Evolutionary conservation across 352 stramenopile species (phyloP), one percentile per base, ranked within the genome.

Genomic region (Phytophthora sp.): DNA sequence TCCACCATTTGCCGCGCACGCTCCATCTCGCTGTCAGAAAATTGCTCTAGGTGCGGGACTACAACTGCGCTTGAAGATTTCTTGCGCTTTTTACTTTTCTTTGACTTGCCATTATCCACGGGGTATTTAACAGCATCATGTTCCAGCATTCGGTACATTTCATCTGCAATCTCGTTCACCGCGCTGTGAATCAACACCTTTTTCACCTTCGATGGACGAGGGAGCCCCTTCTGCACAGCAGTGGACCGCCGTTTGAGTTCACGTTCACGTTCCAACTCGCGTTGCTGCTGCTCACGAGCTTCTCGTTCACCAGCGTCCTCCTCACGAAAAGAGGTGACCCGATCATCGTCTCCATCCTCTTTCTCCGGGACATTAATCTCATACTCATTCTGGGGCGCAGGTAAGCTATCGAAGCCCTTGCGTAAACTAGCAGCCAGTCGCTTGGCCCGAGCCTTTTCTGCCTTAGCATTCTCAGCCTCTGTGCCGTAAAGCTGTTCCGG

Each of bases 271-370:
- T 87, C 75, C 1, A 74, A 45, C 42, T 89, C 68, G 15, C 71
- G 77, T 47, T 89, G 74, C 11, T 67, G 73, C 30, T 75, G 58
- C 42, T 89, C 44, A 18, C 88, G 80, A 20, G 77, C 78, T 57
- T 97, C 90, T 8, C 79, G 73, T 39, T 97, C 90, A 7, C 88
- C 88, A 16, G 91, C 91, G 50, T 98, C 93, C 55, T 97, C 86
- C 33, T 91, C 82, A 12, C 62, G 56, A 21, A 54, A 31, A 45
- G 53, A 63, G 24, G 44, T 35, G 0, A 18, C 56, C 20, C 39
- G 46, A 16, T 84, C 78, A 16, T 81, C 71, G 1, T 80, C 77
- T 8, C 77, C 75, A 7, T 88, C 68, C 9, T 79, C 71, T 41
- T 89, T 83, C 33, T 84, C 71, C 0, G 86, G 88, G 30, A 96